Percentiles rank a stretch among this genome's conserved stretches.
These are phyloP conservation scores for Neonectria faginata DNA, from an alignment of 2,329 filamentous ascomycete genomes.

Conservation along the genomic window DNA sequence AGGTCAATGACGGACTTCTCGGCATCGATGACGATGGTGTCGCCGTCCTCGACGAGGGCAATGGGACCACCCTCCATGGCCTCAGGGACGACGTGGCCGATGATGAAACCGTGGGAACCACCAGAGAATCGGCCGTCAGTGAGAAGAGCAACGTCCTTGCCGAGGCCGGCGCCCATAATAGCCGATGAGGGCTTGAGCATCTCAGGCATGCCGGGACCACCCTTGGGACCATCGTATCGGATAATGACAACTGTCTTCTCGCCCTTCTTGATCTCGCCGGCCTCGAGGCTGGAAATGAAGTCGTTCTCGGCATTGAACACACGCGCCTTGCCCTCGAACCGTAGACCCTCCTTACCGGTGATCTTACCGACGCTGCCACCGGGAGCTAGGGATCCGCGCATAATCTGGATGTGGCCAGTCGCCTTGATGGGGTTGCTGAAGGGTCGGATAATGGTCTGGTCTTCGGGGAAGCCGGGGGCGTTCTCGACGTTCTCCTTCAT, in stretches of 20 bases:
- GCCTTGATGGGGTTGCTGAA: slow-evolving; percentile 86
- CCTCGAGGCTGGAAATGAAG: slow-evolving; percentile 81
- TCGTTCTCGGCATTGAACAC: slow-evolving; percentile 87
- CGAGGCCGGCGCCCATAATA: slow-evolving; percentile 90
- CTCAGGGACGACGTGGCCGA: slow-evolving; percentile 89
- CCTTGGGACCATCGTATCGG: slow-evolving; percentile 93
- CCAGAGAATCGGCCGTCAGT: slow-evolving; percentile 84
- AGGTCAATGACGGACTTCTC: slow-evolving; percentile 78
- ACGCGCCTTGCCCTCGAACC: slow-evolving; percentile 82
- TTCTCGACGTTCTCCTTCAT: slow-evolving; percentile 84
- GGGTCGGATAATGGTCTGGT: slow-evolving; percentile 85
- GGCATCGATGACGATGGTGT: slow-evolving; percentile 84
- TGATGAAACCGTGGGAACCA: slow-evolving; percentile 86
- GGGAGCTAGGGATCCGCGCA: slow-evolving; percentile 86
- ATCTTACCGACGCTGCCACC: slow-evolving; percentile 93
- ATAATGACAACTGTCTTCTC: slow-evolving; percentile 93
- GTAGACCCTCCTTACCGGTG: slow-evolving; percentile 91
- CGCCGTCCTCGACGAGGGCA: slow-evolving; percentile 83
- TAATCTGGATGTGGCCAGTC: slow-evolving; percentile 89
- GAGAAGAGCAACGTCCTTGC: slow-evolving; percentile 78
- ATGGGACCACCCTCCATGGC: slow-evolving; percentile 89
- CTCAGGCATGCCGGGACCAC: slow-evolving; percentile 94
- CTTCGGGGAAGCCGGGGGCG: slow-evolving; percentile 78
- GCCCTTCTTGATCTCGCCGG: slow-evolving; percentile 81
- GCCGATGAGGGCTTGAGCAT: slow-evolving; percentile 93